These are phyloP conservation scores for Pichia thaimueangensis DNA, from an alignment of 805 yeast genomes.

Conservation along the genomic window DNA sequence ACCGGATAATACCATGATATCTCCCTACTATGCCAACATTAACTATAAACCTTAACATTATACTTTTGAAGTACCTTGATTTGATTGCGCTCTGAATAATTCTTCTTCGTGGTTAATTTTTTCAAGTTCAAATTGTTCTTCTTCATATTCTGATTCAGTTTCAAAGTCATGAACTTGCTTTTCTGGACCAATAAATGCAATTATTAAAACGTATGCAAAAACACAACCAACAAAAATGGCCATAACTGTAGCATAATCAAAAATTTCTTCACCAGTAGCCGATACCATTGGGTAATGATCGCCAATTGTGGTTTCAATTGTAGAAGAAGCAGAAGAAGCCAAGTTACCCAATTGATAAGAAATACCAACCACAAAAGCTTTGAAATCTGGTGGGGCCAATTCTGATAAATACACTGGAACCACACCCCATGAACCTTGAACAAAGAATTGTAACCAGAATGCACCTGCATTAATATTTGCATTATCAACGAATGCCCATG, in stretches of 20 bases:
- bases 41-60: not conserved
- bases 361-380: slow-evolving; percentile 57
- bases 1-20: too few species aligned
- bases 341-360: slow-evolving; percentile 66
- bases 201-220: slow-evolving; percentile 43
- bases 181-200: slow-evolving; percentile 57
- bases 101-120: slow-evolving; percentile 15
- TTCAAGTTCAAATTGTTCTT: slow-evolving; percentile 18
- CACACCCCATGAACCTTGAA: slow-evolving; percentile 69
- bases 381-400: slow-evolving; percentile 55
- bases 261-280: slow-evolving; percentile 27
- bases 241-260: slow-evolving; percentile 56
- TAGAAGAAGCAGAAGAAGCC: slow-evolving; percentile 59
- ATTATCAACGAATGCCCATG: slow-evolving; percentile 48
- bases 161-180: slow-evolving; percentile 28
- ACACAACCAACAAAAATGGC: slow-evolving; percentile 62
- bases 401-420: slow-evolving; percentile 57
- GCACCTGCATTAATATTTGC: slow-evolving; percentile 52
- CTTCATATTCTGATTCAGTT: slow-evolving; percentile 16
- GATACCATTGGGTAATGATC: slow-evolving; percentile 41
- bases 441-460: slow-evolving; percentile 55
- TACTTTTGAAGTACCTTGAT: slow-evolving; percentile 8
- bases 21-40: too few species aligned
- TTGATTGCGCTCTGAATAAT: slow-evolving; percentile 7
- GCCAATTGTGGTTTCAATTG: slow-evolving; percentile 63